Conservation (phyloP, 1,284 basidiomycete genomes). For the Cystobasidium slooffiae region DNA sequence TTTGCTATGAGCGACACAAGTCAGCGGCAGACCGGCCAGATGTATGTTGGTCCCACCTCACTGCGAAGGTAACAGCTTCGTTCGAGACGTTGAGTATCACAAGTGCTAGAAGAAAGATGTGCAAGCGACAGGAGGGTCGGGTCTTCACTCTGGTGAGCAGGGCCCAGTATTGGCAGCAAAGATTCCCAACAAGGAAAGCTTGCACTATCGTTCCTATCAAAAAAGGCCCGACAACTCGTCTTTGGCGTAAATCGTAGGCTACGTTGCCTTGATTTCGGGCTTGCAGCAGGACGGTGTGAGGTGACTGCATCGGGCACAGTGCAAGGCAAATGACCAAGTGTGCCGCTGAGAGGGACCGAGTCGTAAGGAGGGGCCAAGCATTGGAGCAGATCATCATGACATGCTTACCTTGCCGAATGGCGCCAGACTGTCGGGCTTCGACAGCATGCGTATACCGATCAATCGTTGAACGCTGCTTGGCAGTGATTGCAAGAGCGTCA, state of each 20-base stretch:
- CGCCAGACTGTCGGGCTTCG: too few species aligned
- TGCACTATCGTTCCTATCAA: constrained; percentile 6
- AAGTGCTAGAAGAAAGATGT: neutral
- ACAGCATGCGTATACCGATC: too few species aligned
- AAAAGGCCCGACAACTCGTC: constrained; percentile 12
- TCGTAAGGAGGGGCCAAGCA: too few species aligned
- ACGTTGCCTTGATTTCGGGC: neutral
- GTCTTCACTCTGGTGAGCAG: neutral
- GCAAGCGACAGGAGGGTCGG: neutral
- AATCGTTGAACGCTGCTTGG: too few species aligned
- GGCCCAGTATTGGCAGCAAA: constrained; percentile 12
- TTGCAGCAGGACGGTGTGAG: too few species aligned
- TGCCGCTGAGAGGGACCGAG: too few species aligned
- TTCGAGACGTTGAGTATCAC: constrained; percentile 4
- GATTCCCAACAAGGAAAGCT: neutral
- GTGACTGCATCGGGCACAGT: too few species aligned
- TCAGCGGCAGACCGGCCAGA: neutral
- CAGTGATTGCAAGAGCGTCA: too few species aligned
- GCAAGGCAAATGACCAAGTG: too few species aligned
- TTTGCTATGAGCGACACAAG: neutral
- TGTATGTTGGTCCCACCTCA: neutral
- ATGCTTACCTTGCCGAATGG: too few species aligned
- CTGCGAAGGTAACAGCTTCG: neutral
- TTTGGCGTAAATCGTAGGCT: neutral
- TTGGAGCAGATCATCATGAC: too few species aligned